Conservation (phyloP, 2,329 filamentous ascomycete species). For the Juglanconis sp. region DNA sequence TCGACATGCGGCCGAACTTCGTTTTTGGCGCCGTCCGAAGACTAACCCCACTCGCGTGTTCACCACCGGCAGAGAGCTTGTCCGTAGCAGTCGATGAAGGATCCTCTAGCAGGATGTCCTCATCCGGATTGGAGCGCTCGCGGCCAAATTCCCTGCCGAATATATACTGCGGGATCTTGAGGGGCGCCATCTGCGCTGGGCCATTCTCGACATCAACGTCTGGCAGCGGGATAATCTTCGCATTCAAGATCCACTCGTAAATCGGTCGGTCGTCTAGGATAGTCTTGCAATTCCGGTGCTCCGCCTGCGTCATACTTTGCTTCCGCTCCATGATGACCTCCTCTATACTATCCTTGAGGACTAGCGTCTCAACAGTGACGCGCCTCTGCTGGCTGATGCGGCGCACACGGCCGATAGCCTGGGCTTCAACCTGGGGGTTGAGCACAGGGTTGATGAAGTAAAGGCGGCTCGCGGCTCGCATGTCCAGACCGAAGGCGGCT, state of each 20-base stretch:
- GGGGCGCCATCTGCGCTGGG: conserved; percentile 45
- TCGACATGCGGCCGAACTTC: not conserved
- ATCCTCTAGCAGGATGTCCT: conserved; percentile 38
- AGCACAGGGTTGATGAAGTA: conserved; percentile 89
- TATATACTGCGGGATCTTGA: conserved; percentile 44
- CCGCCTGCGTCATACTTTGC: conserved; percentile 69
- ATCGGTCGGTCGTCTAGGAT: conserved; percentile 57
- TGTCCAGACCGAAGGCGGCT: conserved; percentile 83
- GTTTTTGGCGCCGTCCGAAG: not conserved
- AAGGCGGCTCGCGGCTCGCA: conserved; percentile 77
- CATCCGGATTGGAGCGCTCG: conserved; percentile 39
- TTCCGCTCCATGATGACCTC: conserved; percentile 76
- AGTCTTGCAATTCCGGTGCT: conserved; percentile 53
- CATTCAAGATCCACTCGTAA: conserved; percentile 56
- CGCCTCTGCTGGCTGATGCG: conserved; percentile 78
- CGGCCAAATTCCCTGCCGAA: conserved; percentile 50
- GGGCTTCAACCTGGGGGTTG: conserved; percentile 79
- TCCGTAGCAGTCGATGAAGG: not conserved
- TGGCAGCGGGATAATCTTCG: conserved; percentile 39
- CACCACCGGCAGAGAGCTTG: not conserved
- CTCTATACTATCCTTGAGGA: conserved; percentile 77
- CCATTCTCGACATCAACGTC: conserved; percentile 24
- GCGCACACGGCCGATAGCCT: conserved; percentile 87
- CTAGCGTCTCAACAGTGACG: conserved; percentile 82
- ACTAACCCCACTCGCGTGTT: not conserved